A percentile compares a stretch with the other conserved stretches of the same genome.
These are phyloP conservation scores for Auricularia heimuer DNA, from an alignment of 768 basidiomycete species.

Conservation along the genomic window DNA sequence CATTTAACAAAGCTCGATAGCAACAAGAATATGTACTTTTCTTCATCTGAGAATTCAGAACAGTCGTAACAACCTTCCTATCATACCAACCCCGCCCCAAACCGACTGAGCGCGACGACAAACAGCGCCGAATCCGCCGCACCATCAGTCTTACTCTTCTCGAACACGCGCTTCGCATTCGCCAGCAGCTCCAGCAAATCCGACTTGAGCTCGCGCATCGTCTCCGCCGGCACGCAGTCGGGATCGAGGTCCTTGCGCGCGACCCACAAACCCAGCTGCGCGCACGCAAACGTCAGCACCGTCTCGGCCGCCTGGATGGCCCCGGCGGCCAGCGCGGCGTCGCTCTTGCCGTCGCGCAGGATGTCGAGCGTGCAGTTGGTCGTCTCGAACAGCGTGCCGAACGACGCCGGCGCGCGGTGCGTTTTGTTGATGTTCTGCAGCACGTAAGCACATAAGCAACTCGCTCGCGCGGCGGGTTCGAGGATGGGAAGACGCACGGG, in stretches of 20 bases:
- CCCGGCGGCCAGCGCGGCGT: slow-evolving; percentile 41
- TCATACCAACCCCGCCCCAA: background rate
- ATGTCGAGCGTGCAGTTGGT: slow-evolving; percentile 70
- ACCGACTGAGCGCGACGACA: background rate
- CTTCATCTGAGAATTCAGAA: too few species aligned
- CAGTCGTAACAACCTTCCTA: too few species aligned
- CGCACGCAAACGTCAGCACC: slow-evolving; percentile 58
- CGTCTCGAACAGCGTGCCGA: slow-evolving; percentile 82
- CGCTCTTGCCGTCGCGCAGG: slow-evolving; percentile 50
- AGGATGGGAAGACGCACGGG: slow-evolving; percentile 40
- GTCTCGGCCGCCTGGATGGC: slow-evolving; percentile 47
- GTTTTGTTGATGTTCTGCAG: slow-evolving; percentile 77
- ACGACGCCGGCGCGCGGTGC: slow-evolving; percentile 68
- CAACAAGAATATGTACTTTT: too few species aligned
- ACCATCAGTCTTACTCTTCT: background rate
- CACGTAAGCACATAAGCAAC: slow-evolving; percentile 5
- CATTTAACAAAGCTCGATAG: too few species aligned
- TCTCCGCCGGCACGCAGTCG: slow-evolving; percentile 2
- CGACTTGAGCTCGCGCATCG: background rate
- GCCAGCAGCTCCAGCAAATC: slow-evolving; percentile 3
- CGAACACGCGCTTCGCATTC: background rate
- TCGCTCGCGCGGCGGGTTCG: background rate
- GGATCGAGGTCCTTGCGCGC: slow-evolving; percentile 60
- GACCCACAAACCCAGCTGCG: slow-evolving; percentile 72
- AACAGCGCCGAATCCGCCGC: background rate